These are phyloP conservation scores for Ascodesmis nigricans DNA, from an alignment of 495 filamentous ascomycete genomes.

Conservation along the genomic window DNA sequence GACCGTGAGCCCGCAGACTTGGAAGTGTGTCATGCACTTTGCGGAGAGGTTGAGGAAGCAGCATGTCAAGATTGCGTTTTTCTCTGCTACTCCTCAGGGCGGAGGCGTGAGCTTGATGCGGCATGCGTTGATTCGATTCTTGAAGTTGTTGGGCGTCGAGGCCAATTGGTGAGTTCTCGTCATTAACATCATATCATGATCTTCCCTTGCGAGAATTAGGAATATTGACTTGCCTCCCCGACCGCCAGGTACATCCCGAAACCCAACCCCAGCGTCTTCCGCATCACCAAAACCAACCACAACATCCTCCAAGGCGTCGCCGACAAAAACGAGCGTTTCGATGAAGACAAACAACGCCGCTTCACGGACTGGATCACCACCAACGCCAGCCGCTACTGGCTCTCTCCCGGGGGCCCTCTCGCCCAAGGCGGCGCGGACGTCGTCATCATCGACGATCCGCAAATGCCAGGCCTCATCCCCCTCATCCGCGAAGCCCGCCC, in stretches of 20 bases:
- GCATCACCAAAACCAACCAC: constrained; percentile 76
- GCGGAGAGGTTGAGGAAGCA: constrained; percentile 41
- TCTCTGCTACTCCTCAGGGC: constrained; percentile 68
- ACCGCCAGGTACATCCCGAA: constrained; percentile 48
- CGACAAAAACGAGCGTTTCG: constrained; percentile 37
- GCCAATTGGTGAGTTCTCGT: constrained; percentile 47
- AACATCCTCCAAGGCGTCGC: constrained; percentile 79
- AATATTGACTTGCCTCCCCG: constrained; percentile 2
- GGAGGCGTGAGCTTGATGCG: constrained; percentile 79
- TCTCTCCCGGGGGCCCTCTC: constrained; percentile 43
- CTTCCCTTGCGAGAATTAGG: constrained; percentile 1
- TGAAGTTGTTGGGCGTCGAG: constrained; percentile 43
- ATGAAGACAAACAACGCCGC: constrained; percentile 30
- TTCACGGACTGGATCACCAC: constrained; percentile 55
- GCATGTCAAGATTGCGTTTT: constrained; percentile 58
- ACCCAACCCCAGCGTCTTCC: constrained; percentile 63
- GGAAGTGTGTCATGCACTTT: constrained; percentile 46
- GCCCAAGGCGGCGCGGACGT: constrained; percentile 62
- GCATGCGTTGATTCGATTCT: constrained; percentile 58
- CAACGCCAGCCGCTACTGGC: constrained; percentile 62
- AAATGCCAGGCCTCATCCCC: constrained; percentile 67
- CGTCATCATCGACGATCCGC: constrained; percentile 63
- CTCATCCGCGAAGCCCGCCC: constrained; percentile 51
- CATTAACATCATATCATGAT: background rate
- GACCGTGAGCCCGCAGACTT: constrained; percentile 40